Base-by-base conservation (phyloP, 202 grass and related monocot genomes). In the Alloteropsis angusta region DNA sequence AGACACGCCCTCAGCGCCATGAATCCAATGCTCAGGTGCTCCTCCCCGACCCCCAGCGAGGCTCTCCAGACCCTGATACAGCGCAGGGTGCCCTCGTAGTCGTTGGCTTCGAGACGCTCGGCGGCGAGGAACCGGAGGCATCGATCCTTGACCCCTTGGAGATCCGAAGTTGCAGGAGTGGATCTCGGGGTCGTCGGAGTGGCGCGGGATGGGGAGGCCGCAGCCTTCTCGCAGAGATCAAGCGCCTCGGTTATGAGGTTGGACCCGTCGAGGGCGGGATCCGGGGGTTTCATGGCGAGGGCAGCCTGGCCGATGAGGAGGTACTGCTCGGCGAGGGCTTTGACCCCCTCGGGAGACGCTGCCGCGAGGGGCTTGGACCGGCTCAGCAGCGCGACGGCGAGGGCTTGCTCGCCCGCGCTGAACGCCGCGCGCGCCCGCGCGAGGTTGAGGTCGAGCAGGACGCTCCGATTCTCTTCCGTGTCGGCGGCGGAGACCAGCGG, bases 61-160 rank as follows among this genome's bases (percentile, higher is more conserved):
- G 68, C 23, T 68, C 92, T 86, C 34, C 89, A 77, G 80, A 86
- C 72, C 60, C 54, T 70, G 68, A 89, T 82, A 37, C 90, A 99
- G 18, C 85, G 82, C 32, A 99, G 74, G 42, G 82, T 89, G 60
- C 96, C 96, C 66, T 96, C 92, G 45, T 85, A 87, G 73, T 99
- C 96, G 18, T 86, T 70, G 49, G 83, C 79, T 56, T 96, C 14
- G 59, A 89, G 54, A 45, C 96, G 86, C 68, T 99, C 96, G 17
- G 85, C 72, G 38, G 92, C 90, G 48, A 99, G 83, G 68, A 82
- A 93, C n/a, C 96, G 90, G 72, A 99, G 79, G 65, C 92, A 96
- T 61, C 88, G 70, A 50, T 65, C 44, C 70, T 89, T 96, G 19
- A 93, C 71, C 46, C 6, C 34, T 6, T 89, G 71, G 37, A 97